A percentile compares a stretch with the other conserved stretches of the same genome.
These are phyloP conservation scores for Calonectria crousiana DNA, from an alignment of 2,329 filamentous ascomycete species.

Conservation along the genomic window DNA sequence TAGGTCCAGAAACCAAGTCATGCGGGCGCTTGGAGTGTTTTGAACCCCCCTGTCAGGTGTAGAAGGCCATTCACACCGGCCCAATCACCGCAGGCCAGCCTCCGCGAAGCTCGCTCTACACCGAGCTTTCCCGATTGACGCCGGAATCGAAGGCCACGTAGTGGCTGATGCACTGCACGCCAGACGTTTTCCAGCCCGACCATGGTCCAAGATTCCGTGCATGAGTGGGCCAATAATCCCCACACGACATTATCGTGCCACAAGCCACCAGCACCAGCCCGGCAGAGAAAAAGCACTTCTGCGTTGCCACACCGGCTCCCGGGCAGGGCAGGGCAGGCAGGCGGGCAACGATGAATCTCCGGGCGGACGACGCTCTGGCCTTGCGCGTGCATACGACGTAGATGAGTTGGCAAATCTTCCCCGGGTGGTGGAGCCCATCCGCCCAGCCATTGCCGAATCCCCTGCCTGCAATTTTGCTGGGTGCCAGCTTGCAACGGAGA, in stretches of 20 bases:
- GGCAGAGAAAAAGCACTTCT: not conserved
- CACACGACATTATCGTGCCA: slow-evolving; percentile 5
- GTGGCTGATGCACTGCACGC: not conserved
- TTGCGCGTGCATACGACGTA: not conserved
- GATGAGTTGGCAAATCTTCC: slow-evolving; percentile 7
- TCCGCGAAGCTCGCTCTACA: not conserved
- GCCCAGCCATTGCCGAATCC: not conserved
- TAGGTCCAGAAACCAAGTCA: not conserved
- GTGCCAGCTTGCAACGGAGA: not conserved
- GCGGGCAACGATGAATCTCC: not conserved
- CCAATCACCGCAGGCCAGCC: not conserved
- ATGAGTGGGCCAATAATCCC: not conserved
- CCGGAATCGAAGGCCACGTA: slow-evolving; percentile 2
- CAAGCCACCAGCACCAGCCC: not conserved
- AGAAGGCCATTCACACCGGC: not conserved
- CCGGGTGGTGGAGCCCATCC: not conserved
- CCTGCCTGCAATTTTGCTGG: not conserved
- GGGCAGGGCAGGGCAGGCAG: not conserved
- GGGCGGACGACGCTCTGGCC: not conserved
- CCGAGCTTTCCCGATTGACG: slow-evolving; percentile 7
- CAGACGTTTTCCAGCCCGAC: not conserved
- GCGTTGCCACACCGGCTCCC: not conserved
- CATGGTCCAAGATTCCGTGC: not conserved
- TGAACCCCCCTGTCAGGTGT: not conserved
- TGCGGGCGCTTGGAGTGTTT: not conserved